phyloP scores from a whole-genome alignment of 192 early-diverging fungal species.

The Obelidium mucronatum region DNA sequence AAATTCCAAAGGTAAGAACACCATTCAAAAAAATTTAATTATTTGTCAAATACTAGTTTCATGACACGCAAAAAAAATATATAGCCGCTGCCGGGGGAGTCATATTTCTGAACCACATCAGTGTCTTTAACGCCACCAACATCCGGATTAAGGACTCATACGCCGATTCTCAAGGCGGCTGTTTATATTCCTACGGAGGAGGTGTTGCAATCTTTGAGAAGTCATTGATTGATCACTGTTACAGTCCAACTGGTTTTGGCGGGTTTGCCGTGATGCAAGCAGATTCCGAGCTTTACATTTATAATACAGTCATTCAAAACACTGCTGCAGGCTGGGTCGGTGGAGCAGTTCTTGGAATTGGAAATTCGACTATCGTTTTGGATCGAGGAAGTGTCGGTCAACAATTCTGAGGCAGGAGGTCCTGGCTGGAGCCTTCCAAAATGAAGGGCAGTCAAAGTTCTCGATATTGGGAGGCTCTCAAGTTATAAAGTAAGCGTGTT shows the following conservation, averaged over 20 bases:
- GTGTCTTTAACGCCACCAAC: background rate
- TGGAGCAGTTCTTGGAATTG: background rate
- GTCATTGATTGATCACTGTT: background rate
- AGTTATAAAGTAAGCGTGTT: too few relatives aligned
- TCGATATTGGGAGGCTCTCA: too few relatives aligned
- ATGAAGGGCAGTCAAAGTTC: too few relatives aligned
- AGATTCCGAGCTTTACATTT: background rate
- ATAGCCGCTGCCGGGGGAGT: background rate
- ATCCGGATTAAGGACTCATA: background rate
- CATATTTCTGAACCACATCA: background rate
- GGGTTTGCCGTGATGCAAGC: constrained; percentile 2
- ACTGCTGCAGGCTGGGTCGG: background rate
- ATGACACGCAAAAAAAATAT: too few relatives aligned
- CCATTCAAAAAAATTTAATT: background rate
- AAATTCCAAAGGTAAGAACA: background rate
- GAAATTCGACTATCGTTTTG: background rate
- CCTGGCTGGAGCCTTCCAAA: background rate
- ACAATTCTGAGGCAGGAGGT: background rate
- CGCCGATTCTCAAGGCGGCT: background rate
- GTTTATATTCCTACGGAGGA: background rate
- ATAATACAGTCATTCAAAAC: background rate
- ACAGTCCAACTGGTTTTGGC: background rate
- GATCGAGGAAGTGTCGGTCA: too few relatives aligned
- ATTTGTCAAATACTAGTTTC: too few relatives aligned
- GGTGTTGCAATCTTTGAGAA: background rate